phyloP scores from a whole-genome alignment of 2,329 filamentous ascomycete species.

The Hymenoscyphus occultus region DNA sequence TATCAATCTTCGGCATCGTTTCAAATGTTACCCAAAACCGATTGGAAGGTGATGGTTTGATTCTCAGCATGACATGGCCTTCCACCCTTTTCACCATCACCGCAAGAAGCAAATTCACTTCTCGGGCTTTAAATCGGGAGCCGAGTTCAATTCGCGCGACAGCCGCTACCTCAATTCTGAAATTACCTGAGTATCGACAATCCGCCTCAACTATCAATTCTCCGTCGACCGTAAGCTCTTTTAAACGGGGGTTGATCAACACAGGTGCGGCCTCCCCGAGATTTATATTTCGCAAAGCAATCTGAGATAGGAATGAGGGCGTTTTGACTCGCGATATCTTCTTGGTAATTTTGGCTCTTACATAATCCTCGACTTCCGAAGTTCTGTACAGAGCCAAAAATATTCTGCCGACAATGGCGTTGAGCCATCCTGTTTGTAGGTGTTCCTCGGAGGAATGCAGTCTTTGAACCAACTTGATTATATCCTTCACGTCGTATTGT shows the following conservation, averaged over 20 bases:
- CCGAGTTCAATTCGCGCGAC: conserved; percentile 90
- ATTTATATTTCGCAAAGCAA: conserved; percentile 78
- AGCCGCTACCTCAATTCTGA: conserved; percentile 86
- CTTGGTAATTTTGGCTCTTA: conserved; percentile 85
- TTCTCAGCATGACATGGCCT: conserved; percentile 78
- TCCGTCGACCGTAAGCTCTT: conserved; percentile 86
- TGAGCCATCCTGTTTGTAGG: conserved; percentile 86
- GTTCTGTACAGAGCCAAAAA: conserved; percentile 90
- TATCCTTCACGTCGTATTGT: conserved; percentile 78
- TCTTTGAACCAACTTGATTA: conserved; percentile 85
- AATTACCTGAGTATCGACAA: conserved; percentile 83
- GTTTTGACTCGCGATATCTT: conserved; percentile 94
- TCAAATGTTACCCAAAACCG: conserved; percentile 95
- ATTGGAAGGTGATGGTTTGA: conserved; percentile 95
- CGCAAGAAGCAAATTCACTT: conserved; percentile 85
- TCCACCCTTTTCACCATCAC: conserved; percentile 81
- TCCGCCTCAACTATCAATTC: conserved; percentile 86
- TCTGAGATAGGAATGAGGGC: conserved; percentile 81
- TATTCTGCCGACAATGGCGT: conserved; percentile 82
- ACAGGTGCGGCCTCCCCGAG: conserved; percentile 84
- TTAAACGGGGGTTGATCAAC: conserved; percentile 83
- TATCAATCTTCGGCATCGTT: conserved; percentile 87
- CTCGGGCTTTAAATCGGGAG: conserved; percentile 79
- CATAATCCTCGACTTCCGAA: conserved; percentile 71
- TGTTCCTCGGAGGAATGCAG: conserved; percentile 91